phyloP scores from a whole-genome alignment of 2,329 filamentous ascomycete species.

The Emergomyces orientalis region DNA sequence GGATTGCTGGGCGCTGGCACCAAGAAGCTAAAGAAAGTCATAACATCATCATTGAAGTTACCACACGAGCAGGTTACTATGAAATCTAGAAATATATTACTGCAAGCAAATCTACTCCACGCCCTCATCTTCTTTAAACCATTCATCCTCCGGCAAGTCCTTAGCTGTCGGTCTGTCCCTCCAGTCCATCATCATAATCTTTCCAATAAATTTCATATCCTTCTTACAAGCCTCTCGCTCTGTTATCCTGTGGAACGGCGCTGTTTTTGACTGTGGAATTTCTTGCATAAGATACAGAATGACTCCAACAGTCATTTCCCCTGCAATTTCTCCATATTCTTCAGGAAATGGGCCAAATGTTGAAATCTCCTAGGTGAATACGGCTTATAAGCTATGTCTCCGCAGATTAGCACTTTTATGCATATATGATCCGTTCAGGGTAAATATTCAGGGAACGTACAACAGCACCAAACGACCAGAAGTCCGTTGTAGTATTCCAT shows the following conservation, averaged over 20 bases:
- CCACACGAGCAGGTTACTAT: too few relatives aligned
- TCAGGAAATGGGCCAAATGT: slow-evolving; percentile 18
- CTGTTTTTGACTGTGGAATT: slow-evolving; percentile 10
- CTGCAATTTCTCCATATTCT: slow-evolving; percentile 12
- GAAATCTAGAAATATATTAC: too few relatives aligned
- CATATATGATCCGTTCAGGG: background rate
- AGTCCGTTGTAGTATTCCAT: slow-evolving; percentile 17
- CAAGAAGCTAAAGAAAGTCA: too few relatives aligned
- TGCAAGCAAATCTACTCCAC: too few relatives aligned
- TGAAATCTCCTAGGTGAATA: slow-evolving; percentile 17
- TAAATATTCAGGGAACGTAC: slow-evolving; percentile 3
- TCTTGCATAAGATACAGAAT: slow-evolving; percentile 13
- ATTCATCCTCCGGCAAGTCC: too few relatives aligned
- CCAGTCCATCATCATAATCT: slow-evolving; percentile 11
- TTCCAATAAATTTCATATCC: slow-evolving; percentile 14
- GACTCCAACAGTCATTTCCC: slow-evolving; percentile 7
- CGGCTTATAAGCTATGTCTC: slow-evolving; percentile 15
- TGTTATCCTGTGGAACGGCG: slow-evolving; percentile 10
- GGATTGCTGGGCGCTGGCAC: too few relatives aligned
- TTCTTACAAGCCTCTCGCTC: slow-evolving; percentile 9
- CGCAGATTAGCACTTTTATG: slow-evolving; percentile 1
- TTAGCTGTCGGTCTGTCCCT: too few relatives aligned
- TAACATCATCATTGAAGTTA: too few relatives aligned
- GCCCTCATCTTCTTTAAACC: too few relatives aligned
- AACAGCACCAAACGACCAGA: slow-evolving; percentile 19